phyloP scores from a whole-genome alignment of 768 basidiomycete genomes.

The Porphyrellus cyaneotinctus region DNA sequence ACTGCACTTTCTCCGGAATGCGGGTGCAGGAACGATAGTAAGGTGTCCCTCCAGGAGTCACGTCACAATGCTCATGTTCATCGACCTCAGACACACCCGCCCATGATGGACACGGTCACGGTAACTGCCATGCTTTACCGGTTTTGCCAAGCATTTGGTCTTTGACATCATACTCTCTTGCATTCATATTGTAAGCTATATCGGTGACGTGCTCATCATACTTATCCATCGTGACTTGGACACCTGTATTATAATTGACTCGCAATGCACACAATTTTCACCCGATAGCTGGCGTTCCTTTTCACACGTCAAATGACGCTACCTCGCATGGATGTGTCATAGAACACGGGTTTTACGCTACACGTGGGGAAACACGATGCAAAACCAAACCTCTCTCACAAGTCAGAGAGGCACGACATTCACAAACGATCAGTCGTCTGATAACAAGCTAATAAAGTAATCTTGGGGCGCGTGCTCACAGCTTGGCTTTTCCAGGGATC shows the following conservation, averaged over 20 bases:
- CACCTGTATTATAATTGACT: conserved; percentile 31
- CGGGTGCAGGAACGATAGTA: conserved; percentile 81
- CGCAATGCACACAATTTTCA: conserved; percentile 24
- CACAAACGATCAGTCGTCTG: conserved; percentile 28
- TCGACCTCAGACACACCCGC: conserved; percentile 67
- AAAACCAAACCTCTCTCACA: conserved; percentile 16
- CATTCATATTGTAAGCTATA: conserved; percentile 33
- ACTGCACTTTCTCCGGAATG: conserved; percentile 74
- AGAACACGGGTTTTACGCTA: conserved; percentile 29
- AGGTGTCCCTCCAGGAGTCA: conserved; percentile 20
- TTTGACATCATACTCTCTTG: conserved; percentile 31
- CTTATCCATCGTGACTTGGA: conserved; percentile 26
- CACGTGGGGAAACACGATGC: conserved; percentile 35
- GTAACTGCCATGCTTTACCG: conserved; percentile 85
- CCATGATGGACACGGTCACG: conserved; percentile 85
- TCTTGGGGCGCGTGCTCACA: conserved; percentile 40
- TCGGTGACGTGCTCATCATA: conserved; percentile 27
- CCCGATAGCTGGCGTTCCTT: conserved; percentile 19
- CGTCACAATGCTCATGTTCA: conserved; percentile 23
- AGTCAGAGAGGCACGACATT: conserved; percentile 14
- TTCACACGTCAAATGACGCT: conserved; percentile 18
- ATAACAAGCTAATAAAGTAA: conserved; percentile 28
- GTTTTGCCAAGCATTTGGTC: conserved; percentile 55
- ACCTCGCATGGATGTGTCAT: conserved; percentile 15
- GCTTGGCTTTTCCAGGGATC: conserved; percentile 50